Conservation (phyloP, 441 rosid species). For the Gossypium davidsonii region DNA sequence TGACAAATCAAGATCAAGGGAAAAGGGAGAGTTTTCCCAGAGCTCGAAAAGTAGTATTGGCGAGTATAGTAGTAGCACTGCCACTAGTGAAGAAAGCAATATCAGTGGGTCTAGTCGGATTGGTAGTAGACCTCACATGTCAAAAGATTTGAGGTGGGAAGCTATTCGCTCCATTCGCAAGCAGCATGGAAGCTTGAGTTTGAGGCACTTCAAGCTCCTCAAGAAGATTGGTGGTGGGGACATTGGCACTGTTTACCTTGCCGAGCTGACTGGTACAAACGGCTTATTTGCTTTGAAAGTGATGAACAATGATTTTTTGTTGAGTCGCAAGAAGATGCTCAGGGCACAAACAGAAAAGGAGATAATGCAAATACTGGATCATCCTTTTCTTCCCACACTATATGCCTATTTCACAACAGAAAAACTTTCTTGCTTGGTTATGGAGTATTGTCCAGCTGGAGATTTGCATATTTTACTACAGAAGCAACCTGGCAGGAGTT, state of each 20-base stretch:
- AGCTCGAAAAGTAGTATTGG: constrained; percentile 87
- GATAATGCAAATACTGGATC: constrained; percentile 77
- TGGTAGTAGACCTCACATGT: constrained; percentile 73
- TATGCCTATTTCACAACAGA: constrained; percentile 62
- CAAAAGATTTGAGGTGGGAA: constrained; percentile 71
- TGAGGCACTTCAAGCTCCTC: constrained; percentile 62
- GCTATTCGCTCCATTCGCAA: constrained; percentile 48
- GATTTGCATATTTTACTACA: constrained; percentile 76
- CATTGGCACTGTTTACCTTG: constrained; percentile 69
- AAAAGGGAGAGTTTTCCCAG: constrained; percentile 64
- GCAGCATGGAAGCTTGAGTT: constrained; percentile 51
- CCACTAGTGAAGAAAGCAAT: constrained; percentile 53
- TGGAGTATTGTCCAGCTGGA: constrained; percentile 85
- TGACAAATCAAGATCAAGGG: constrained; percentile 50
- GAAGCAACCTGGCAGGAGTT: constrained; percentile 56
- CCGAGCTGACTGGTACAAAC: constrained; percentile 52
- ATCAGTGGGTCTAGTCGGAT: constrained; percentile 47
- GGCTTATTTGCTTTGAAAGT: constrained; percentile 72
- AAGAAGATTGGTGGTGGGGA: constrained; percentile 80
- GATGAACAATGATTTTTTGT: constrained; percentile 68
- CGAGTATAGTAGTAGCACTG: constrained; percentile 61
- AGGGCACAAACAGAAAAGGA: constrained; percentile 78
- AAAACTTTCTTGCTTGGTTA: constrained; percentile 64
- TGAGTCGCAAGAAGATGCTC: constrained; percentile 55
- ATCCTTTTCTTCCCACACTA: constrained; percentile 77